Base-by-base conservation (phyloP, 2,329 filamentous ascomycete genomes). In the Talaromyces sp. region DNA sequence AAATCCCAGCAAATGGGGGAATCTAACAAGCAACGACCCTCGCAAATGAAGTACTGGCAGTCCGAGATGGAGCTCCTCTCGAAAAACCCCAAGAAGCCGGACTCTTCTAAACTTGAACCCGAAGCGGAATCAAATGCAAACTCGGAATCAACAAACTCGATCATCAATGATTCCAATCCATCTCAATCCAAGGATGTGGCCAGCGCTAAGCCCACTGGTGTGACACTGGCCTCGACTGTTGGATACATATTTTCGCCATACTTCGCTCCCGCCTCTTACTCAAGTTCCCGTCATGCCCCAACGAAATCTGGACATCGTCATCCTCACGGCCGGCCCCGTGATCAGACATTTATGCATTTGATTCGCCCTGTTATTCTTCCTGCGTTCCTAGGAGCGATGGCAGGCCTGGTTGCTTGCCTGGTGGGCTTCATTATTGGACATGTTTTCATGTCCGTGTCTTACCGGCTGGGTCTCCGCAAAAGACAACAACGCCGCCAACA, bases 351-450 rank as follows among this genome's bases (percentile, higher is more conserved):
- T 47, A 44, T 68, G 24, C 62, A 63, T 33, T 51, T 69, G 2
- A 56, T 74, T 5, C 67, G 69, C 3, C 68, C 71, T 14, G 69
- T 74, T 10, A 58, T 76, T 19, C 57, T 76, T n/a, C 74, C 74
- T 3, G 68, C 68, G 9, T 51, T 76, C 2, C 56, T 75, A 4
- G 74, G 74, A 7, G 60, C 73, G 2, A 61, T 65, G 2, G 70
- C 71, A 4, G 73, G 73, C 20, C 51, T 76, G 19, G 50, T 70
- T 9, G 71, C 71, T 16, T 73, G 70, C 45, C 56, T 73, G 24
- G 42, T 74, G 1, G 74, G 74, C 16, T 75, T 75, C 57, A 40
- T 74, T 8, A 44, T 73, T 17, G 74, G 72, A 2, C 56, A 56
- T 35, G 17, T 65, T 2, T 3, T 45, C 48, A 36, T 66, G 48